Percentiles rank a stretch among this genome's conserved stretches.
phyloP scores from a whole-genome alignment of 2,329 filamentous ascomycete genomes.

The Botrytis aclada region DNA sequence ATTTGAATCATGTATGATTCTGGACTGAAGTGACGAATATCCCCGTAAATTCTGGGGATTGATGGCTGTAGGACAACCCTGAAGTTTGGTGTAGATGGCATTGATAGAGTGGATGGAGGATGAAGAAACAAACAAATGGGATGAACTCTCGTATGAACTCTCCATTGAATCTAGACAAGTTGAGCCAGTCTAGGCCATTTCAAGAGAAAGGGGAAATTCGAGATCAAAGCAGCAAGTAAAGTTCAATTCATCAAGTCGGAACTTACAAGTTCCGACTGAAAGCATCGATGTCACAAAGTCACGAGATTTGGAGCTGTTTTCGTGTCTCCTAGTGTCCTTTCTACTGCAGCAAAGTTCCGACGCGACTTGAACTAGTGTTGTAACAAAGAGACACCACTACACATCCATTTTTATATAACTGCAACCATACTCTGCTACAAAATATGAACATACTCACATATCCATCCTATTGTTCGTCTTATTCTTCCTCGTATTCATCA shows the following conservation, averaged over 20 bases:
- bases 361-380: not conserved
- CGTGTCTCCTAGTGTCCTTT: not conserved
- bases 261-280: not conserved
- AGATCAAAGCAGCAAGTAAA: not conserved
- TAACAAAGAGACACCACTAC: not conserved
- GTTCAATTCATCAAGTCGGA: not conserved
- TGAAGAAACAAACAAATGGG: conserved; percentile 3
- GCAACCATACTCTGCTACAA: not conserved
- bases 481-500: not conserved
- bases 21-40: not conserved
- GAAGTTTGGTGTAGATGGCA: not conserved
- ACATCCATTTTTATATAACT: not conserved
- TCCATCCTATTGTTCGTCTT: not conserved
- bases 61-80: not conserved
- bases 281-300: not conserved
- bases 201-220: not conserved
- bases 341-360: not conserved
- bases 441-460: not conserved
- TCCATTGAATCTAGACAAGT: not conserved
- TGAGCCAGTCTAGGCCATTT: not conserved
- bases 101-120: not conserved
- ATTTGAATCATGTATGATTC: not conserved
- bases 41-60: not conserved
- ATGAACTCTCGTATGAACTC: not conserved
- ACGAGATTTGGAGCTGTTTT: conserved; percentile 4